Percentiles rank a stretch among this genome's conserved stretches.
Evolutionary conservation across 345 rosid genomes (phyloP).

Genomic region (Citrus medica): DNA sequence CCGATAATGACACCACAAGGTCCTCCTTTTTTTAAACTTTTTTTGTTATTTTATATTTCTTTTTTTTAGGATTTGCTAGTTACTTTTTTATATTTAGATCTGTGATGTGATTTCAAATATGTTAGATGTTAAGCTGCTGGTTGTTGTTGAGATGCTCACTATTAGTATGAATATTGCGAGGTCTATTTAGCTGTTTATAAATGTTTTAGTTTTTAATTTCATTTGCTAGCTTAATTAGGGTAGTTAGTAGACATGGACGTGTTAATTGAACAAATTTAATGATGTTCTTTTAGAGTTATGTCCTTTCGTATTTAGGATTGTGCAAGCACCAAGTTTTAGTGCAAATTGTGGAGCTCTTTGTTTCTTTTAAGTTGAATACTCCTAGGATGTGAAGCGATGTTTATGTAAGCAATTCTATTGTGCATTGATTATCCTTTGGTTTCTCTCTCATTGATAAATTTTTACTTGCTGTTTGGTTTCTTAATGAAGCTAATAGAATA

Average conservation of each 20-base stretch:
- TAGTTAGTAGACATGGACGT: neutral
- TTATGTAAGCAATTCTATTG: neutral
- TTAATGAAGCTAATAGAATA: neutral
- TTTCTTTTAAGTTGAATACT: neutral
- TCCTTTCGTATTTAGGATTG: neutral
- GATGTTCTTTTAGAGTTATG: neutral
- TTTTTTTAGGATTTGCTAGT: no score
- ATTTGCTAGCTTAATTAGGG: neutral
- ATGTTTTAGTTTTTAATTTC: neutral
- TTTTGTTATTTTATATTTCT: no score
- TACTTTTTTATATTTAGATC: neutral
- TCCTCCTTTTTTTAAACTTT: neutral
- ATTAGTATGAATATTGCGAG: no score
- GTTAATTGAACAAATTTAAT: neutral
- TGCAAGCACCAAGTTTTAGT: neutral
- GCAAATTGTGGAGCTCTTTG: neutral
- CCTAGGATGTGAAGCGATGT: neutral
- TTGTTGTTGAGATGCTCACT: no score
- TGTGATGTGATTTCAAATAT: neutral
- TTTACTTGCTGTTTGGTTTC: neutral
- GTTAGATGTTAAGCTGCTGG: no score
- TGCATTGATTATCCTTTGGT: neutral
- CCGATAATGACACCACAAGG: slow-evolving; percentile 52
- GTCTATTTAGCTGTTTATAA: neutral
- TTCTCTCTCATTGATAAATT: no score